phyloP scores from a whole-genome alignment of 2,329 filamentous ascomycete species.

The Beauveria medogensis region DNA sequence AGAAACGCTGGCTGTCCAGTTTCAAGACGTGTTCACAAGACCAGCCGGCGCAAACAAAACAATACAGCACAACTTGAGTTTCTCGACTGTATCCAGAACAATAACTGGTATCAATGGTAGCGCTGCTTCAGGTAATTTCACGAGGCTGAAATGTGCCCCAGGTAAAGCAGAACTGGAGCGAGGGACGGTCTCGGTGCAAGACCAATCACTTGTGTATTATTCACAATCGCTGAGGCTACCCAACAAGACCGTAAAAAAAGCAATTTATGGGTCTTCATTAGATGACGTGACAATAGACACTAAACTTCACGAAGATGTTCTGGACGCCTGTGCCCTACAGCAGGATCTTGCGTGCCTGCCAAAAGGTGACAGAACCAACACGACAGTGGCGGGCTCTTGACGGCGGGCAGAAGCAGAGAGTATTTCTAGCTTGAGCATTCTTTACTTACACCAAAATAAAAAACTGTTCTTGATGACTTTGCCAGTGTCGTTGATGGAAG shows the following conservation, averaged over 20 bases:
- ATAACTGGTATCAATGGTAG: constrained; percentile 23
- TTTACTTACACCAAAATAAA: constrained; percentile 17
- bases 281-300: constrained; percentile 18
- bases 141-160: constrained; percentile 23
- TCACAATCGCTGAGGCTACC: constrained; percentile 17
- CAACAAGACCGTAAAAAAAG: constrained; percentile 25
- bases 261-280: constrained; percentile 19
- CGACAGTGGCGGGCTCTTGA: constrained; percentile 29
- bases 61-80: not conserved
- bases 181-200: not conserved
- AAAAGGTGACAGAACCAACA: constrained; percentile 23
- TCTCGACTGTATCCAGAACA: constrained; percentile 5
- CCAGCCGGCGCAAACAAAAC: not conserved
- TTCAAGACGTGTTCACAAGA: not conserved
- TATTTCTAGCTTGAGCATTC: constrained; percentile 23
- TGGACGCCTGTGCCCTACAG: constrained; percentile 17
- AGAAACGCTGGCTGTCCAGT: not conserved
- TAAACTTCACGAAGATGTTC: constrained; percentile 22
- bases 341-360: constrained; percentile 23
- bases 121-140: constrained; percentile 29
- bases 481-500: constrained; percentile 23
- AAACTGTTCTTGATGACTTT: constrained; percentile 24
- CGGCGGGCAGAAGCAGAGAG: constrained; percentile 28
- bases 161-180: constrained; percentile 18
- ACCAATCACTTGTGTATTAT: constrained; percentile 3